Evolutionary conservation across 192 early-diverging fungal genomes (phyloP), one percentile per base, ranked within the genome.

Genomic region (Coemansia sp.): DNA sequence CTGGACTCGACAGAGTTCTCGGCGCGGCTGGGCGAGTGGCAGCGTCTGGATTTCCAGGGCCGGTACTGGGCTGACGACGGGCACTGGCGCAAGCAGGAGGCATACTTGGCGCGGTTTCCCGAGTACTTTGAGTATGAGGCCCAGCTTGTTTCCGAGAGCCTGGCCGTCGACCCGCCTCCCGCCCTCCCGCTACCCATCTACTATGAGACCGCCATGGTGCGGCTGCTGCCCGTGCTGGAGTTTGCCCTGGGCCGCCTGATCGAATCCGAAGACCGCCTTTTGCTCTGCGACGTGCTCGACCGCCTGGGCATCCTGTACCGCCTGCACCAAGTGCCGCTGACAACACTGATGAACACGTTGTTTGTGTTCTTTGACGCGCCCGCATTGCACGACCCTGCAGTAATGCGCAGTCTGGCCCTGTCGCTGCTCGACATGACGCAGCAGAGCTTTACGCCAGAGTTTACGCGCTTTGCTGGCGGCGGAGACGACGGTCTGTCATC

Each of bases 121-220:
- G 90, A 92, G 65, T 89, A 82, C 64, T 87, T 86, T 65, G 84
- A 87, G 65, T 87, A 86, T 65, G 90, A 92, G 52, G 88, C 85
- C 1, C 83, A 79, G 56, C 82, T 85, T 34, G 83, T 83, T 58
- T 33, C 48, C 8, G 56, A 48, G 11, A 68, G 69, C 42, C 58
- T 56, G 11, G 22, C 74, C 3, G 66, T 89, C 46, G 81, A 88
- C 14, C 87, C 88, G 26, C 85, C 87, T 14, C 67, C 80, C 2
- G 78, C 83, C 33, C 70, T 78, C 35, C 70, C 79, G 2, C 80
- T 92, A 71, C 85, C 89, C 18, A 84, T 88, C 43, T 88, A 83
- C 80, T 90, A 86, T 63, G 88, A 87, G 26, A 90, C 85, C 53
- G 69, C 74, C 7, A 83, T 92, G 39, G 72, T 84, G 29, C 87